Evolutionary conservation across 148 eudicot species (phyloP), one percentile per base, ranked within the genome.

Genomic region (Cornus florida): DNA sequence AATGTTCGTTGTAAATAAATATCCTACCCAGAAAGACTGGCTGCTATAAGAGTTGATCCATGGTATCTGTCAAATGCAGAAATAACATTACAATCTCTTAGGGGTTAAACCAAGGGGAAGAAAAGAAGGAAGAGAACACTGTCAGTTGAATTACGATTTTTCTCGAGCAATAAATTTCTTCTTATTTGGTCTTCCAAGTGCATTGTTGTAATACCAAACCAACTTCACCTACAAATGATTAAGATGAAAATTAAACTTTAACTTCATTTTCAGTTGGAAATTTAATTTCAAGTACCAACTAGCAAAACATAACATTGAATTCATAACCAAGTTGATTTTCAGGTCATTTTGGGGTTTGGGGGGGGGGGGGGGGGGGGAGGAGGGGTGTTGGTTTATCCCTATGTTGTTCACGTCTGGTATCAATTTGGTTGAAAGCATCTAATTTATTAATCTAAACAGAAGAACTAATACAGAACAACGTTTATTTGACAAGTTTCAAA

Each of bases 131-230:
- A 23, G 67, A 24, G 78, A 81, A 28, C 46, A 50, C 28, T 32
- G 0, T 9, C 38, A 24, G 64, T 46, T 32, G 56, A 48, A 64
- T 90, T 90, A 96, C 99, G 99, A 83, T 96, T 92, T 96, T 64
- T 86, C 33, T 78, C 98, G 94, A 74, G 99, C 97, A 57, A 96
- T 96, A 71, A 96, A 92, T 81, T 96, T 96, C 86, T 96, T 96
- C 86, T 96, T 96, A 69, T 91, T 84, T 76, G 99, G 99, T 85
- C 97, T 90, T 77, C 99, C 98, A 71, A 93, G 94, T 66, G 99
- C 99, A 83, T 96, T 96, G 83, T 96, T 92, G 83, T 96, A 96
- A 72, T 96, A 96, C 99, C 99, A 96, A 38, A 96, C 99, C 79
- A 96, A 87, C 89, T 96, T 96, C 84, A 96, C 99, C 99, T 96